Evolutionary conservation across 2,329 filamentous ascomycete species (phyloP), one percentile per base, ranked within the genome.

Genomic region (Penicillium crustosum): DNA sequence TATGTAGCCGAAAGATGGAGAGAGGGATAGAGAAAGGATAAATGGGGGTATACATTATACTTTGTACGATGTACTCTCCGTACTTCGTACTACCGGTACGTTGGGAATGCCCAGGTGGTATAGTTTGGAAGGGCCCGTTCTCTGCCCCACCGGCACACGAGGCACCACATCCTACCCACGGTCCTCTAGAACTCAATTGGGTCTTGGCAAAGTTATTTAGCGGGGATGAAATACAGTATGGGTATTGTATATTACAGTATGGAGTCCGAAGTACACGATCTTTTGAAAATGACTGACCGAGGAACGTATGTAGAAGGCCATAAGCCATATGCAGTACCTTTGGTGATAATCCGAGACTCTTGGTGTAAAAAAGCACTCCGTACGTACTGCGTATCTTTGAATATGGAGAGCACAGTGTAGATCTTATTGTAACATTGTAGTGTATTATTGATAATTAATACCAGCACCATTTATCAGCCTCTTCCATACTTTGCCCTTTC

Each of bases 121-220:
- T 43, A 33, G 19, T 42, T 31, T 45, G 33, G 9, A 47, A 36
- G 29, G 51, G 33, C 51, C 53, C 44, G 45, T 41, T 41, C 33
- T 29, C 33, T 29, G 49, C 49, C 33, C 42, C 52, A 48, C 31
- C 15, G 23, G 33, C 43, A 39, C 52, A 54, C 43, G 52, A 54
- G 44, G 44, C 13, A 29, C 39, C 25, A 25, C 4, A 3, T 2
- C 29, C 3, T 17, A 48, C 31, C 45, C 51, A 33, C 45, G 53
- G 53, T 35, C 38, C 48, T 23, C 42, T 2, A 27, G 25, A 53
- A 53, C 31, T 48, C 51, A 53, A 53, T 53, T 53, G 6, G 10
- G 6, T 21, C 53, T 56, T 56, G 53, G 53, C 39, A 25, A 21
- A 4, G 13, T 47, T 9, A 17, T 27, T 36, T 36, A 47, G 31